Conservation (phyloP, 2,329 filamentous ascomycete species). For the Claviceps quebecensis region DNA sequence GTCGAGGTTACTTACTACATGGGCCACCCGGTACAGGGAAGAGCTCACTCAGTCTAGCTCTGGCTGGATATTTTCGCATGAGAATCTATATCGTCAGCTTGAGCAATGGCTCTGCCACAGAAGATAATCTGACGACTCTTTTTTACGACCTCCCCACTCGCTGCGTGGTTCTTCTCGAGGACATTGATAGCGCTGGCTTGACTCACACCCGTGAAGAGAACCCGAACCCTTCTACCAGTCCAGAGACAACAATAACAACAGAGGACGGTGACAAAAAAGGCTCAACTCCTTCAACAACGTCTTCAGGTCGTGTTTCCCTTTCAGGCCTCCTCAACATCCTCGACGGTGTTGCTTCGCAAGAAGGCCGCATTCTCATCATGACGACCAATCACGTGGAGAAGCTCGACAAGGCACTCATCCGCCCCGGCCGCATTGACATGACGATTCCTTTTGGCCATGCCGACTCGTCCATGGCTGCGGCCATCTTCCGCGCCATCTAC, state of each 20-base stretch:
- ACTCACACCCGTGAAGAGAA: slow-evolving; percentile 40
- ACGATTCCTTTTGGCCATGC: slow-evolving; percentile 41
- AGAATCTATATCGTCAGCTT: slow-evolving; percentile 60
- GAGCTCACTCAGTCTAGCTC: slow-evolving; percentile 54
- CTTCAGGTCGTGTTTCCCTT: slow-evolving; percentile 41
- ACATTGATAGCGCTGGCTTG: slow-evolving; percentile 60
- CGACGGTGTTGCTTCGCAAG: slow-evolving; percentile 55
- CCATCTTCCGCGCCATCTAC: slow-evolving; percentile 46
- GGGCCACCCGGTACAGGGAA: slow-evolving; percentile 74
- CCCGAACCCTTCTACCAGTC: slow-evolving; percentile 1
- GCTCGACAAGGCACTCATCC: slow-evolving; percentile 47
- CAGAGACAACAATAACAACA: slow-evolving; percentile 3
- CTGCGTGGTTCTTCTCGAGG: slow-evolving; percentile 62
- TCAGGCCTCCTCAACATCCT: slow-evolving; percentile 71
- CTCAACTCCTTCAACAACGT: slow-evolving; percentile 2
- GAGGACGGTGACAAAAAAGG: slow-evolving; percentile 2
- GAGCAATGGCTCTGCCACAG: slow-evolving; percentile 46
- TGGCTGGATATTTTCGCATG: slow-evolving; percentile 57
- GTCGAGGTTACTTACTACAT: slow-evolving; percentile 68
- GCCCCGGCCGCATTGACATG: slow-evolving; percentile 48
- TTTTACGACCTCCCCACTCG: slow-evolving; percentile 54
- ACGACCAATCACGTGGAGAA: slow-evolving; percentile 51
- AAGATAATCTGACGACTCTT: slow-evolving; percentile 49
- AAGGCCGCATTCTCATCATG: slow-evolving; percentile 50
- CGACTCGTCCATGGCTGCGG: slow-evolving; percentile 34